A percentile compares a stretch with the other conserved stretches of the same genome.
phyloP scores from a whole-genome alignment of 208 protist genomes.

The Polymyxa betae region DNA sequence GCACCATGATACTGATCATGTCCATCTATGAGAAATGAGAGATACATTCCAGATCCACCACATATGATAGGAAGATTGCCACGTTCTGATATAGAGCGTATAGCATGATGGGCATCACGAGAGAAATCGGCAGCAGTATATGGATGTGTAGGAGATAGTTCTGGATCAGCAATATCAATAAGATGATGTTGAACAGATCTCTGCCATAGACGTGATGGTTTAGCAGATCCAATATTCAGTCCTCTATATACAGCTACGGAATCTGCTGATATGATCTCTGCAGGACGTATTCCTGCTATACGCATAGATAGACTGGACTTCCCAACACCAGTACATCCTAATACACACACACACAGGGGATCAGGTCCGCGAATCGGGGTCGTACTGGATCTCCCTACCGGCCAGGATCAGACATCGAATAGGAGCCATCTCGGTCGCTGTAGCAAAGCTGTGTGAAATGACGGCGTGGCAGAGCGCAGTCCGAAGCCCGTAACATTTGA shows the following conservation, averaged over 20 bases:
- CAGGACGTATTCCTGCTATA: neutral
- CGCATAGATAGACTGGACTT: neutral
- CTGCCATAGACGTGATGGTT: neutral
- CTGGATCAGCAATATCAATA: slow-evolving; percentile 15
- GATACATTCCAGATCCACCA: slow-evolving; percentile 35
- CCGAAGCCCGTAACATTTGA: too few relatives aligned
- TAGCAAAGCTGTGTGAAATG: too few relatives aligned
- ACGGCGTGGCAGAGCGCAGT: too few relatives aligned
- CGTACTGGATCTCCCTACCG: too few relatives aligned
- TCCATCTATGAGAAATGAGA: neutral
- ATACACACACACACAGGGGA: too few relatives aligned
- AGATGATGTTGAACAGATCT: neutral
- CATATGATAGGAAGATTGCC: neutral
- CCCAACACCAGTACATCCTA: slow-evolving; percentile 22
- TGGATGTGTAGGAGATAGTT: neutral
- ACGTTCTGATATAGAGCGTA: neutral
- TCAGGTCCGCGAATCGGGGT: too few relatives aligned
- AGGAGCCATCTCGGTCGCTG: too few relatives aligned
- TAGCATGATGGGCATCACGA: neutral
- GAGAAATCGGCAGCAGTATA: slow-evolving; percentile 11
- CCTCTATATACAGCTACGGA: neutral
- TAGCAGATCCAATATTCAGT: slow-evolving; percentile 9
- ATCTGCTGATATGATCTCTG: slow-evolving; percentile 42
- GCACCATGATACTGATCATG: neutral
- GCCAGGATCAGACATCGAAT: too few relatives aligned